A percentile compares a stretch with the other conserved stretches of the same genome.
Conservation (phyloP, 495 filamentous ascomycete species). For the Podospora appendiculata region DNA sequence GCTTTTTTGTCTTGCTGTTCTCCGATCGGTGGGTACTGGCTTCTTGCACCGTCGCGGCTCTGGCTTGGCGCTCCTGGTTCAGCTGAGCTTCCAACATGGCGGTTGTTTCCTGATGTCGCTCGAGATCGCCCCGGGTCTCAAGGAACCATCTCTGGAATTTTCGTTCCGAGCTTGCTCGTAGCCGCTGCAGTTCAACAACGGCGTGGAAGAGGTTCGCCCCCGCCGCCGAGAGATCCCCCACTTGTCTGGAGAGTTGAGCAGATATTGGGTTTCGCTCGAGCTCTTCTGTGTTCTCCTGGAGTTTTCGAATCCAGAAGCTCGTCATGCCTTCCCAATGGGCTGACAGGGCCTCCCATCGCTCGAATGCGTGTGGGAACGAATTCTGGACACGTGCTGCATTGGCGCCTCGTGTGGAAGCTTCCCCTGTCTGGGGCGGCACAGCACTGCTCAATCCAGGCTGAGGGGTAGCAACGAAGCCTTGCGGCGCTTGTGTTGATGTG, state of each 20-base stretch:
- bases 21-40: conserved; percentile 58
- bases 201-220: conserved; percentile 97
- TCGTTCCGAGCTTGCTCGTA: conserved; percentile 88
- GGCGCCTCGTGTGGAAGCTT: conserved; percentile 20
- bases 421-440: conserved; percentile 21
- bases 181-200: conserved; percentile 91
- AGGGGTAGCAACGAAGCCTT: conserved; percentile 8
- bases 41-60: conserved; percentile 55
- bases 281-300: conserved; percentile 84
- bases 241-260: conserved; percentile 83
- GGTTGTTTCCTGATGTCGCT: conserved; percentile 76
- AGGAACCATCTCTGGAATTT: conserved; percentile 99
- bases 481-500: conserved; percentile 12
- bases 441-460: conserved; percentile 6
- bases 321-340: conserved; percentile 98
- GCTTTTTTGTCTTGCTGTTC: conserved; percentile 59
- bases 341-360: conserved; percentile 92
- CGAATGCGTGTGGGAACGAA: conserved; percentile 91
- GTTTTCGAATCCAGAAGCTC: conserved; percentile 88
- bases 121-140: conserved; percentile 81
- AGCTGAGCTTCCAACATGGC: conserved; percentile 69
- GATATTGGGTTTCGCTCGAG: conserved; percentile 73
- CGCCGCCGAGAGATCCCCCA: conserved; percentile 90
- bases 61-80: conserved; percentile 60
- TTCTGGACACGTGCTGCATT: conserved; percentile 30